Percentiles rank a stretch among this genome's conserved stretches.
Evolutionary conservation across 192 early-diverging fungal species (phyloP).

Genomic region (Diversispora epigaea): DNA sequence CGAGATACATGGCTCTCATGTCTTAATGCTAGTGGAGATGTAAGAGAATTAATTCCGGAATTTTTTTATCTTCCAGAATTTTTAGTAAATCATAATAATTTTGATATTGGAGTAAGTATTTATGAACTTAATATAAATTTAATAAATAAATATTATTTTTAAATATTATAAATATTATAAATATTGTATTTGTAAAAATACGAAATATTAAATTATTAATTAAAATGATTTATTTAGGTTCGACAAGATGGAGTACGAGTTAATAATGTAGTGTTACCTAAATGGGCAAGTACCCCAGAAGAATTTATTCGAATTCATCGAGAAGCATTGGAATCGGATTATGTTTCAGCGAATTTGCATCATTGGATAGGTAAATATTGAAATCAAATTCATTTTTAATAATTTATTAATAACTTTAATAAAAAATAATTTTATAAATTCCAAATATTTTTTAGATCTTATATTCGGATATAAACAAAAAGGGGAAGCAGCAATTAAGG

Average conservation of each 20-base stretch:
- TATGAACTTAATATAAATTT: background rate
- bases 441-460: slow-evolving; percentile 55
- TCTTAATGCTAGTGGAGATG: slow-evolving; percentile 58
- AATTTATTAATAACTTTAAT: background rate
- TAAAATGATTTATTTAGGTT: background rate
- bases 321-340: slow-evolving; percentile 69
- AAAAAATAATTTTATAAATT: background rate
- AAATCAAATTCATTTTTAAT: background rate
- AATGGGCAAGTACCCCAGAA: slow-evolving; percentile 73
- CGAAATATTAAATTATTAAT: too few relatives aligned
- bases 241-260: slow-evolving; percentile 23
- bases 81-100: slow-evolving; percentile 60
- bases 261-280: slow-evolving; percentile 60
- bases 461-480: slow-evolving; percentile 86
- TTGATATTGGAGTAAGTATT: slow-evolving; percentile 49
- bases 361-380: slow-evolving; percentile 59
- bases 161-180: too few relatives aligned
- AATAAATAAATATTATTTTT: background rate
- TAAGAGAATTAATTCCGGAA: slow-evolving; percentile 89
- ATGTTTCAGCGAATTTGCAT: slow-evolving; percentile 75
- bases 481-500: slow-evolving; percentile 70
- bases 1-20: slow-evolving; percentile 61
- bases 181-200: too few relatives aligned
- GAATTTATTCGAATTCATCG: slow-evolving; percentile 85
- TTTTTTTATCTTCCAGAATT: slow-evolving; percentile 92